These are phyloP conservation scores for Xylaria sp. DNA, from an alignment of 2,329 filamentous ascomycete genomes.

Conservation along the genomic window DNA sequence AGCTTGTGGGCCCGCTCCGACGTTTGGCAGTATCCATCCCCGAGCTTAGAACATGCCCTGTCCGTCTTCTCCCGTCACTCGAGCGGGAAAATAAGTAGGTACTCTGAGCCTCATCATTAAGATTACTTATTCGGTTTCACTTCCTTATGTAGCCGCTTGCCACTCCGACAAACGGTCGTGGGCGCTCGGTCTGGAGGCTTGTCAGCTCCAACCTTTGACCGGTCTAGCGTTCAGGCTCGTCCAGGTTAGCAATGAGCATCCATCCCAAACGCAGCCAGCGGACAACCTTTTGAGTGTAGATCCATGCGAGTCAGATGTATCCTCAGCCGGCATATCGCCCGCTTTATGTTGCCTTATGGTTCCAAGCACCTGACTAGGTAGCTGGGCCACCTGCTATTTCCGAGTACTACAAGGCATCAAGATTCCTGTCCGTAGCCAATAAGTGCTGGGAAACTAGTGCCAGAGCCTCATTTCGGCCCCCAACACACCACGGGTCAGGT, in stretches of 20 bases:
- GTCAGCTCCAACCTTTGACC: conserved; percentile 12
- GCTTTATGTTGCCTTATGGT: neutral
- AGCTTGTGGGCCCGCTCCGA: neutral
- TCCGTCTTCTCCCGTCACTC: neutral
- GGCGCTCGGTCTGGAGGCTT: conserved; percentile 5
- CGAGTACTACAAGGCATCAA: neutral
- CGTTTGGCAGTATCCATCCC: too few species aligned
- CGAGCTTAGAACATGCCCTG: too few species aligned
- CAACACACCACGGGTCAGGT: neutral
- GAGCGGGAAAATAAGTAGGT: neutral
- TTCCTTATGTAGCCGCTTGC: neutral
- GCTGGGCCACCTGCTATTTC: neutral
- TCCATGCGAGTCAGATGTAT: conserved; percentile 17
- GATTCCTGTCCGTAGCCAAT: neutral
- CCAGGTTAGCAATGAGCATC: neutral
- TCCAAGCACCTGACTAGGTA: neutral
- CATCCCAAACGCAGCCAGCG: neutral
- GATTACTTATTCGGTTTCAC: neutral
- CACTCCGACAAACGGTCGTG: neutral
- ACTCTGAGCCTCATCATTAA: neutral
- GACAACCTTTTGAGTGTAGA: neutral
- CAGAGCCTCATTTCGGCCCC: conserved; percentile 29
- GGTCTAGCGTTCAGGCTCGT: neutral
- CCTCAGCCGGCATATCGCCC: neutral
- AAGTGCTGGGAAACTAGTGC: neutral